Conservation (phyloP, 805 yeast genomes). For the Cyberlindnera samutprakarnensis region DNA sequence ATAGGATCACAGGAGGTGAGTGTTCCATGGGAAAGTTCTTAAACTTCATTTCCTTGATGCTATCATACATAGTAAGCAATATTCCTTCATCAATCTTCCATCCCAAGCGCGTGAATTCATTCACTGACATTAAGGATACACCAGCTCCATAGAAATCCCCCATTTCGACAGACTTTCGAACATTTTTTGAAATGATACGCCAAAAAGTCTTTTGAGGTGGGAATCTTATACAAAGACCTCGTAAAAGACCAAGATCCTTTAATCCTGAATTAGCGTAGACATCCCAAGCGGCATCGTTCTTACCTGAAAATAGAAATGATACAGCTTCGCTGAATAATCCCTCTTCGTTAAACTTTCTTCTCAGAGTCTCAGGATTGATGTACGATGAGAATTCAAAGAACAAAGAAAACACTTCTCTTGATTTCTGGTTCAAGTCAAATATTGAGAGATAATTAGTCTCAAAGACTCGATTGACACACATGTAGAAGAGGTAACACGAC, state of each 20-base stretch:
- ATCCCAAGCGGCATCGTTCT: slow-evolving; percentile 10
- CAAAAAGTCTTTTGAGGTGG: slow-evolving; percentile 6
- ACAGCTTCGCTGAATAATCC: slow-evolving; percentile 14
- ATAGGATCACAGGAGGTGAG: slow-evolving; percentile 4
- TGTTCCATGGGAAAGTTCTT: slow-evolving; percentile 12
- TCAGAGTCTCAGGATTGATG: slow-evolving; percentile 6
- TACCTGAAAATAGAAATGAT: slow-evolving; percentile 9
- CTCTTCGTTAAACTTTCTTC: slow-evolving; percentile 6
- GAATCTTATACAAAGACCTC: slow-evolving; percentile 7
- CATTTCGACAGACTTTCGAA: background rate
- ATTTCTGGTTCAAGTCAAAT: slow-evolving; percentile 13
- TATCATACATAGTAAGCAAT: slow-evolving; percentile 12
- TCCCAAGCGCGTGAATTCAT: background rate
- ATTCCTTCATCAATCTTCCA: slow-evolving; percentile 14
- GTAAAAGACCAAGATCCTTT: slow-evolving; percentile 10
- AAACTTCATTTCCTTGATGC: slow-evolving; percentile 16
- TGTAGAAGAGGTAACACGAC: slow-evolving; percentile 14
- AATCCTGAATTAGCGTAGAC: slow-evolving; percentile 5
- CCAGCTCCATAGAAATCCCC: slow-evolving; percentile 1
- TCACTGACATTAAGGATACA: background rate
- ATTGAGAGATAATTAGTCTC: slow-evolving; percentile 9
- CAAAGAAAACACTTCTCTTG: slow-evolving; percentile 4
- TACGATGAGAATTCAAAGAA: slow-evolving; percentile 13
- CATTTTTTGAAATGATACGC: slow-evolving; percentile 4
- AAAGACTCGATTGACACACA: slow-evolving; percentile 6